phyloP scores from a whole-genome alignment of 371 early-diverging fungal species.

The Mycotypha africana region DNA sequence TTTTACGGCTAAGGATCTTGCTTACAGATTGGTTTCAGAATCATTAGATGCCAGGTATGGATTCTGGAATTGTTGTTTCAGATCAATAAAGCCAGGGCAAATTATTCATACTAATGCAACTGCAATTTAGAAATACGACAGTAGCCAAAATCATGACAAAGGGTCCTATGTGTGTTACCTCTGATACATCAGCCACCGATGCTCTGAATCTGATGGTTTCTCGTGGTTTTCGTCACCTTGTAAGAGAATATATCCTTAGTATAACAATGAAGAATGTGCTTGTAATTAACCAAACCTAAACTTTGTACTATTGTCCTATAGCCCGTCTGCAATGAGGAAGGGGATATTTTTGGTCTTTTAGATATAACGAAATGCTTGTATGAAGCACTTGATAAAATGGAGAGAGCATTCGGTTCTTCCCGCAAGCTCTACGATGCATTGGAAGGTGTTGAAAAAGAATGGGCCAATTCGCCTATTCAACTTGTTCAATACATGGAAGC shows the following conservation, averaged over 20 bases:
- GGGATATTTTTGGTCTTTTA: slow-evolving; percentile 88
- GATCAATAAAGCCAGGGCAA: neutral
- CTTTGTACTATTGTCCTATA: slow-evolving; percentile 5
- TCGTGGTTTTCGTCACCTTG: slow-evolving; percentile 91
- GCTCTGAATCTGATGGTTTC: slow-evolving; percentile 93
- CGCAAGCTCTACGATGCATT: slow-evolving; percentile 84
- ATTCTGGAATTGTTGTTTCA: neutral
- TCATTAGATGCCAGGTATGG: slow-evolving; percentile 31
- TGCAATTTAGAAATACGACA: slow-evolving; percentile 21
- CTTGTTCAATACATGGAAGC: slow-evolving; percentile 44
- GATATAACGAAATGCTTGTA: slow-evolving; percentile 96
- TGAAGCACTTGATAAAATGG: slow-evolving; percentile 93
- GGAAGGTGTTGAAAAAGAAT: slow-evolving; percentile 90
- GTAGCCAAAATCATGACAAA: slow-evolving; percentile 90
- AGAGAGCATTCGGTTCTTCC: slow-evolving; percentile 87
- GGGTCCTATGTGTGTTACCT: slow-evolving; percentile 83
- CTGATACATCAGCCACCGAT: slow-evolving; percentile 79
- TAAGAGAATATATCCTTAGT: slow-evolving; percentile 21
- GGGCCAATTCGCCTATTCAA: slow-evolving; percentile 43
- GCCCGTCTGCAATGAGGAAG: slow-evolving; percentile 91
- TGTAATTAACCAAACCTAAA: neutral
- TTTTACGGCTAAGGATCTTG: slow-evolving; percentile 65
- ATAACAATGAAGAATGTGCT: too few species aligned
- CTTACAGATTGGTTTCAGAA: slow-evolving; percentile 34
- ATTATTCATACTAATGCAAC: neutral